Evolutionary conservation across 345 rosid species (phyloP).

Genomic region (Rhodamnia argentea): DNA sequence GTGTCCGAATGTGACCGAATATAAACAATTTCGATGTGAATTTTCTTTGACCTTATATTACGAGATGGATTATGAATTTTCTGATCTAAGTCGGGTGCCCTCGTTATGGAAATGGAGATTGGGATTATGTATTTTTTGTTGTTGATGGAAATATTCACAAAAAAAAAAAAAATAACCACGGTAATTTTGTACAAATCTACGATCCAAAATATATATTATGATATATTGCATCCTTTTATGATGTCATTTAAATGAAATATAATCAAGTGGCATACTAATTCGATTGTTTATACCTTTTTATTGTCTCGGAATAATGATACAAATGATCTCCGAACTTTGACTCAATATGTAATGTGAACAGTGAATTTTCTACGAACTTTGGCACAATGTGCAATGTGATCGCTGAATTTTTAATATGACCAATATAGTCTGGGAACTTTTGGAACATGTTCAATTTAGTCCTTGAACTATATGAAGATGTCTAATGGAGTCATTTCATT

Average conservation of each 20-base stretch:
- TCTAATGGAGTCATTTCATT: too few relatives aligned
- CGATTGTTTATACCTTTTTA: background rate
- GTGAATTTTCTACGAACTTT: too few relatives aligned
- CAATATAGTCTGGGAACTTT: too few relatives aligned
- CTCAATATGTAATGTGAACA: too few relatives aligned
- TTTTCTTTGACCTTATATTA: background rate
- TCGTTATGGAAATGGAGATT: background rate
- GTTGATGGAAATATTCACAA: background rate
- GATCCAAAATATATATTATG: background rate
- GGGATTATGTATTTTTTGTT: background rate
- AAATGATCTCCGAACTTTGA: too few relatives aligned
- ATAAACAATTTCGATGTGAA: background rate
- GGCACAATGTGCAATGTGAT: too few relatives aligned
- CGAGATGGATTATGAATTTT: rapidly evolving
- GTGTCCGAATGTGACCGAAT: background rate
- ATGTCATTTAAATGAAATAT: background rate
- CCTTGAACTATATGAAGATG: too few relatives aligned
- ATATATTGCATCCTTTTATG: background rate
- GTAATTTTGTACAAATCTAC: background rate
- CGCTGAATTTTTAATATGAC: too few relatives aligned
- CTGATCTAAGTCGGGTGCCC: background rate
- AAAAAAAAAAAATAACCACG: background rate
- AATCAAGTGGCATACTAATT: background rate
- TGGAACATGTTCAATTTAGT: too few relatives aligned
- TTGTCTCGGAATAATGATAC: background rate